phyloP scores from a whole-genome alignment of 345 rosid species.

The Ceriops decandra region DNA sequence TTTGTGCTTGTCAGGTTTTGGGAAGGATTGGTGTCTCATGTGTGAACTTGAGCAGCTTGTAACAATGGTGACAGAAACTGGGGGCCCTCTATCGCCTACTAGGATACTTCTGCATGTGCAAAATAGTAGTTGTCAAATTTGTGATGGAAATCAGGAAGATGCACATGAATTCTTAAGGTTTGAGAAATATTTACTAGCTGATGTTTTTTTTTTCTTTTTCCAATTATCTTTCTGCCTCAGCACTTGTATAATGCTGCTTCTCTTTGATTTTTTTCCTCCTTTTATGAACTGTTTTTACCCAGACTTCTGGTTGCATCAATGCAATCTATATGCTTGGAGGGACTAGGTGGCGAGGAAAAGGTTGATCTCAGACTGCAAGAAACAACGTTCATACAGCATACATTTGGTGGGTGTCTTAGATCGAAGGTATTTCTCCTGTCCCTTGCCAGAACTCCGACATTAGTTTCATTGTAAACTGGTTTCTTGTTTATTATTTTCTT shows the following conservation, averaged over 20 bases:
- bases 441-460: background rate
- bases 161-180: constrained; percentile 89
- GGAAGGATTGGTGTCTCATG: constrained; percentile 76
- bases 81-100: constrained; percentile 67
- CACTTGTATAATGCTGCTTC: background rate
- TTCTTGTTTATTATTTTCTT: background rate
- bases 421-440: constrained; percentile 48
- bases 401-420: constrained; percentile 72
- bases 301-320: constrained; percentile 76
- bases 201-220: background rate
- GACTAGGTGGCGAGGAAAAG: constrained; percentile 70
- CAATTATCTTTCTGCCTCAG: background rate
- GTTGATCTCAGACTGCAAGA: constrained; percentile 66
- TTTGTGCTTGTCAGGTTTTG: constrained; percentile 43
- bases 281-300: constrained; percentile 21
- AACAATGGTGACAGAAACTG: constrained; percentile 60
- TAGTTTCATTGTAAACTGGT: background rate
- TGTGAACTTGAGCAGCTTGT: constrained; percentile 88
- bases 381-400: constrained; percentile 80
- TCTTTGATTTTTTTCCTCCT: background rate
- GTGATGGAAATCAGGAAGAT: constrained; percentile 88
- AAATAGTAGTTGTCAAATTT: constrained; percentile 63
- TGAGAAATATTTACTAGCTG: constrained; percentile 16
- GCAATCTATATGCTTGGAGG: constrained; percentile 84
- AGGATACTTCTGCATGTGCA: constrained; percentile 64